Base-by-base conservation (phyloP, 2,329 filamentous ascomycete species). In the Fusarium dimerum region DNA sequence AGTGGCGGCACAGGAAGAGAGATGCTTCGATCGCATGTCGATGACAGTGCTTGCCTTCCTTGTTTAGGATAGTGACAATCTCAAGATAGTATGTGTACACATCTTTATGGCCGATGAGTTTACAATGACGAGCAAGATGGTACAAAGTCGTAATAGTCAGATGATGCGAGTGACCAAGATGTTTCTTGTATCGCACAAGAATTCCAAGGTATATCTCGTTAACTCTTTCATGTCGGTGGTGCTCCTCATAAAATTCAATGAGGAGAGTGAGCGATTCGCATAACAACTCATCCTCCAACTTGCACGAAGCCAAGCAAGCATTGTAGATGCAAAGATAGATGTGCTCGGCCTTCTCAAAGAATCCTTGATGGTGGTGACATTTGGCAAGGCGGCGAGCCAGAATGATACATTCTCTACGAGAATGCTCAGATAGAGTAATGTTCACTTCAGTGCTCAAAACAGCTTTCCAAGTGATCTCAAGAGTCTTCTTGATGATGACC, bases 1-100 rank as follows among this genome's bases (percentile, higher is more conserved):
- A 80, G 44, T 78, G 68, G 8, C 66, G 65, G 29, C 75, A 68
- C 3, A 82, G 70, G 15, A 73, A 70, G 9, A 76, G 56, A 0
- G 77, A 74, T 5, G 79, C 78, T 45, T 76, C 67, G 18, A 80
- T 72, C 0, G 74, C 78, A 15, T 76, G 73, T 1, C 68, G 66
- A 7, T 75, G 72, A 45, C 68, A 70, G 43, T 71, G 55, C 41
- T 65, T 63, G 43, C 55, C 50, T 5, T 57, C 64, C 40, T 68
- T 67, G 51, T 68, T 67, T 50, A 71, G 68, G 3, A 64, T 51
- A 1, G 64, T 61, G 41, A 73, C 68, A 26, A 75, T 74, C 59
- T 74, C 71, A 18, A 65, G 62, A 50, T 74, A 74, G 57, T 69
- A 70, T 2, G 60, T 61, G 40, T 68, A 70, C 1, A 69, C 68